phyloP scores from a whole-genome alignment of 768 basidiomycete species.

The Leccinum fibrillosum region DNA sequence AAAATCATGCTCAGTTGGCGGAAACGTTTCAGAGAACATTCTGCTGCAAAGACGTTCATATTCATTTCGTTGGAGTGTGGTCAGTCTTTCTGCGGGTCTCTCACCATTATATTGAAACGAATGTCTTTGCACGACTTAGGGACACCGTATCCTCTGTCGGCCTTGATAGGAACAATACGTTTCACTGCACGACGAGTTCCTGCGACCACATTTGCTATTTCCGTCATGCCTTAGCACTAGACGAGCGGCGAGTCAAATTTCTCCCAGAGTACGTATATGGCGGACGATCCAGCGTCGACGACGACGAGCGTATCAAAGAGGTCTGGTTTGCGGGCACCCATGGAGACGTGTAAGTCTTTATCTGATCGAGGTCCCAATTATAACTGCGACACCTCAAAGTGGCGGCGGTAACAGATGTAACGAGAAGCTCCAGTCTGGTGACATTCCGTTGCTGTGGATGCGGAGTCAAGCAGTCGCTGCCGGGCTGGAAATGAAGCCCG shows the following conservation, averaged over 20 bases:
- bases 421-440: constrained; percentile 26
- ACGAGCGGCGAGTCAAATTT: constrained; percentile 47
- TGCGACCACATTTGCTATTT: constrained; percentile 39
- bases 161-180: constrained; percentile 24
- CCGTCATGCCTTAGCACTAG: constrained; percentile 46
- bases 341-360: constrained; percentile 36
- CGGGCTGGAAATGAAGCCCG: constrained; percentile 20
- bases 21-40: constrained; percentile 35
- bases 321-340: constrained; percentile 43
- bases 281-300: constrained; percentile 9
- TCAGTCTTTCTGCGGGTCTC: constrained; percentile 13
- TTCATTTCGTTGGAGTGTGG: constrained; percentile 48
- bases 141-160: constrained; percentile 49
- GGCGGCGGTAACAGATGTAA: constrained; percentile 30
- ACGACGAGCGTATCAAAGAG: constrained; percentile 34
- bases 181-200: constrained; percentile 31
- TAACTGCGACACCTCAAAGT: constrained; percentile 4
- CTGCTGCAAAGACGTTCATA: constrained; percentile 30
- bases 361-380: not conserved
- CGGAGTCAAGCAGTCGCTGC: constrained; percentile 28
- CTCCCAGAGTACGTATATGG: constrained; percentile 41
- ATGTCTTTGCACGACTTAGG: constrained; percentile 24
- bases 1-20: constrained; percentile 21
- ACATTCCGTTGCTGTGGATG: constrained; percentile 32
- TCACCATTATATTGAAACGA: not conserved